phyloP scores from a whole-genome alignment of 1,139 yeast species.

The Candida dubliniensis region DNA sequence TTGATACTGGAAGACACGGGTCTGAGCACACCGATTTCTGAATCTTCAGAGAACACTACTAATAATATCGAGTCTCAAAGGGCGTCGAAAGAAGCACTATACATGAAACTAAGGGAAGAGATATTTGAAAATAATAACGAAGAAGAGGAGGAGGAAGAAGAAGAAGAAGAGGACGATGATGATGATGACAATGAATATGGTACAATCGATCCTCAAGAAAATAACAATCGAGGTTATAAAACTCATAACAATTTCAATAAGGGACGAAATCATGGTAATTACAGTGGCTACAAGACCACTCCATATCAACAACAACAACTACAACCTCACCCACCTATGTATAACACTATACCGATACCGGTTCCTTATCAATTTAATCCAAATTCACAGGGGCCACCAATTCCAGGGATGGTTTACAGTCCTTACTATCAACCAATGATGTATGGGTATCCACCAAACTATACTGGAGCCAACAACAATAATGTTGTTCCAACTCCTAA shows the following conservation, averaged over 20 bases:
- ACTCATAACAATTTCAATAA: neutral
- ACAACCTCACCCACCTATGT: conserved; percentile 3
- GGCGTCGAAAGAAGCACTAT: conserved; percentile 39
- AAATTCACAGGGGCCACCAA: conserved; percentile 8
- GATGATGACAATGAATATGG: conserved; percentile 6
- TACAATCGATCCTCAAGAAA: conserved; percentile 2
- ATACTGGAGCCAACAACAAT: conserved; percentile 1
- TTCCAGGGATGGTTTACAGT: conserved; percentile 10
- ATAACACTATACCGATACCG: conserved; percentile 10
- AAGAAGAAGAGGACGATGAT: conserved; percentile 13
- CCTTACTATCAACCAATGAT: conserved; percentile 10
- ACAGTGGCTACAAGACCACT: neutral
- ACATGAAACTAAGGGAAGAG: conserved; percentile 45
- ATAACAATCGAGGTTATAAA: neutral
- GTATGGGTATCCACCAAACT: conserved; percentile 7
- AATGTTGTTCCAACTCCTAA: conserved; percentile 8
- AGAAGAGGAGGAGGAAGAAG: conserved; percentile 26
- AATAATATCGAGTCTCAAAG: conserved; percentile 23
- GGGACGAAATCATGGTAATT: conserved; percentile 2
- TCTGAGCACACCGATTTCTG: conserved; percentile 10
- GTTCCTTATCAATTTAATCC: conserved; percentile 7
- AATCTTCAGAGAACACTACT: conserved; percentile 6
- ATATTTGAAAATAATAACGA: conserved; percentile 37
- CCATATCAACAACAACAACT: conserved; percentile 8
- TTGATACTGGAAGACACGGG: conserved; percentile 10